These are phyloP conservation scores for Avena eriantha DNA, from an alignment of 176 grass and related monocot genomes.

Conservation along the genomic window DNA sequence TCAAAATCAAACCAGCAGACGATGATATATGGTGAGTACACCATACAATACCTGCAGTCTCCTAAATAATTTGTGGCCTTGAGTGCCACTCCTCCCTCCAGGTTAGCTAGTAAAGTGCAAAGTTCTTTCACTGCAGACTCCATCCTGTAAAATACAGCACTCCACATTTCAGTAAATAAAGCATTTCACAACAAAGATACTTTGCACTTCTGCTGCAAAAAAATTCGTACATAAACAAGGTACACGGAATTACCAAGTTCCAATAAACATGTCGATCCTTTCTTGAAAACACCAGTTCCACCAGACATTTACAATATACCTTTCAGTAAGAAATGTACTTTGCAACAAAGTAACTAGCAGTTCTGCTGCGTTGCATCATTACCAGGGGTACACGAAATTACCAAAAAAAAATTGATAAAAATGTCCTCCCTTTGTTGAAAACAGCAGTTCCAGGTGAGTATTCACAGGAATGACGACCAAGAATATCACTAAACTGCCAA, in stretches of 20 bases:
- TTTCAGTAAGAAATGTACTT: constrained; percentile 12
- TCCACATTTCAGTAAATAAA: constrained; percentile 3
- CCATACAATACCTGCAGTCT: constrained; percentile 1
- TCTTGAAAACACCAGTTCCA: constrained; percentile 14
- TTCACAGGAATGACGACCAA: background rate
- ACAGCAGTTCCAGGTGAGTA: constrained; percentile 14
- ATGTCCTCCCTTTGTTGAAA: background rate
- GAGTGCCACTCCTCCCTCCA: background rate
- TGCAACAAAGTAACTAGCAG: constrained; percentile 3
- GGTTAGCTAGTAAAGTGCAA: background rate
- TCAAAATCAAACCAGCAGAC: background rate
- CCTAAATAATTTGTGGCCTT: constrained; percentile 27
- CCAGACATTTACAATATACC: constrained; percentile 12
- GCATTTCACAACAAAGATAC: background rate
- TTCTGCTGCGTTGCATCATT: background rate
- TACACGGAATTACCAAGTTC: constrained; percentile 11
- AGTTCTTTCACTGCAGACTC: background rate
- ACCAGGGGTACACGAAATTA: constrained; percentile 1
- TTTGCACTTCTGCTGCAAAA: background rate
- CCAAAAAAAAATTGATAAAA: background rate
- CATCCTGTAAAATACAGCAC: background rate
- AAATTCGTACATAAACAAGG: background rate
- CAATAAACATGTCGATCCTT: constrained; percentile 16
- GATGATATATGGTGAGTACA: background rate
- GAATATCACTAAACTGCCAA: constrained; percentile 6